Conservation (phyloP, 768 basidiomycete genomes). For the Mrakia blollopis region DNA sequence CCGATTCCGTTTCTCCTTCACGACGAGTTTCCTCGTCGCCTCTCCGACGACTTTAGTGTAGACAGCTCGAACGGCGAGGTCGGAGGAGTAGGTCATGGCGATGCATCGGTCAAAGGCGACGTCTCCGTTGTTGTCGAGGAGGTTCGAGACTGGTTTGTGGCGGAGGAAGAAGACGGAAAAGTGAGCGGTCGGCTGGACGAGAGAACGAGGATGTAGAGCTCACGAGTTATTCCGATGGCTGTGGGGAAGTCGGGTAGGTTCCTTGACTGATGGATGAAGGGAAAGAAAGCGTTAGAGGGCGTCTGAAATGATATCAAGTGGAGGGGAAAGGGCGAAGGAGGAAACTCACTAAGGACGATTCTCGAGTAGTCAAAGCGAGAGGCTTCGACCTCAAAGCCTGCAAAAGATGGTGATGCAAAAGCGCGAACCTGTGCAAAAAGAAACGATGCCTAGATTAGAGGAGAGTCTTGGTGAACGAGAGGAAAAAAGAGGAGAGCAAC, state of each 20-base stretch:
- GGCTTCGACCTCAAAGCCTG: not conserved
- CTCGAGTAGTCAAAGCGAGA: not conserved
- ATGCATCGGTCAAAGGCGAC: not conserved
- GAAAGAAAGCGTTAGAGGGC: not conserved
- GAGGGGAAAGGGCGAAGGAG: not conserved
- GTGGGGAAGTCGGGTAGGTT: not conserved
- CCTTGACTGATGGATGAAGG: not conserved
- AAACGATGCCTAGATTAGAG: too few species aligned
- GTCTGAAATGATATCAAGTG: not conserved
- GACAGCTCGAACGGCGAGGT: not conserved
- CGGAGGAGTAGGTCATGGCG: not conserved
- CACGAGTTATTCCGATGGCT: not conserved
- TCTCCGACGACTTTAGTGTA: not conserved
- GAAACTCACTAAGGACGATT: not conserved
- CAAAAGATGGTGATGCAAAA: not conserved
- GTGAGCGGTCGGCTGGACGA: not conserved
- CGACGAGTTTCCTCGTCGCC: not conserved
- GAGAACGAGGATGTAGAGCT: not conserved
- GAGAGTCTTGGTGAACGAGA: too few species aligned
- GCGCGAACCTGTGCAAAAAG: not conserved
- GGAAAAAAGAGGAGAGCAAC: not conserved
- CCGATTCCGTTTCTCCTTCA: constrained; percentile 11
- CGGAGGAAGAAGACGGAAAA: not conserved
- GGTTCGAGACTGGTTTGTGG: not conserved
- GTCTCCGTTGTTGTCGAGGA: constrained; percentile 16